phyloP scores from a whole-genome alignment of 2,329 filamentous ascomycete species.

The Colletotrichum cuscutae region DNA sequence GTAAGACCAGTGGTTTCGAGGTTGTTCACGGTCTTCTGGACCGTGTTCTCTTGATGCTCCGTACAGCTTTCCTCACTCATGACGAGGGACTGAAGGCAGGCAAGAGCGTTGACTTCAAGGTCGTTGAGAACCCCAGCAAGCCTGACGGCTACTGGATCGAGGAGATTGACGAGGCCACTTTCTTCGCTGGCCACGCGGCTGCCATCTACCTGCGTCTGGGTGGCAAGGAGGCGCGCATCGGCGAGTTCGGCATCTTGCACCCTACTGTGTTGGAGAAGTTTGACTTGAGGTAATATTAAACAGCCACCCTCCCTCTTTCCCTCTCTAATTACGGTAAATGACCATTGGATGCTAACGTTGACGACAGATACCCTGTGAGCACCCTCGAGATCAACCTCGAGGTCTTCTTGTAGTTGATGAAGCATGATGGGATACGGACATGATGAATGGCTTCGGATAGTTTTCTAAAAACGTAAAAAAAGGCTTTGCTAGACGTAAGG shows the following conservation, averaged over 20 bases:
- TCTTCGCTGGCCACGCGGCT: constrained; percentile 90
- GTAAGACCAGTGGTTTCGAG: constrained; percentile 94
- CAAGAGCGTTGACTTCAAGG: constrained; percentile 63
- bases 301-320: not conserved
- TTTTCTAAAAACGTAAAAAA: constrained; percentile 5
- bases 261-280: constrained; percentile 94
- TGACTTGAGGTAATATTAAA: constrained; percentile 74
- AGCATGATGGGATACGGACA: constrained; percentile 30
- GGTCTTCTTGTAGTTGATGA: constrained; percentile 77
- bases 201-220: constrained; percentile 81
- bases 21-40: constrained; percentile 94
- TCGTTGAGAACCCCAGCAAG: constrained; percentile 64
- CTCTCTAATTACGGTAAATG: too few species aligned
- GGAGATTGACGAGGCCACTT: constrained; percentile 89
- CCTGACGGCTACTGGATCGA: constrained; percentile 92
- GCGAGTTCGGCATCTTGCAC: constrained; percentile 93
- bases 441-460: constrained; percentile 25
- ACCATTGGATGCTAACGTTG: constrained; percentile 2
- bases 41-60: constrained; percentile 91
- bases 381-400: constrained; percentile 95
- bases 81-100: constrained; percentile 72
- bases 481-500: constrained; percentile 8
- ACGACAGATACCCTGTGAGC: constrained; percentile 83
- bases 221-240: constrained; percentile 81
- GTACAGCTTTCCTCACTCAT: constrained; percentile 79